These are phyloP conservation scores for Diaporthe citriasiana DNA, from an alignment of 2,329 filamentous ascomycete genomes.

Conservation along the genomic window DNA sequence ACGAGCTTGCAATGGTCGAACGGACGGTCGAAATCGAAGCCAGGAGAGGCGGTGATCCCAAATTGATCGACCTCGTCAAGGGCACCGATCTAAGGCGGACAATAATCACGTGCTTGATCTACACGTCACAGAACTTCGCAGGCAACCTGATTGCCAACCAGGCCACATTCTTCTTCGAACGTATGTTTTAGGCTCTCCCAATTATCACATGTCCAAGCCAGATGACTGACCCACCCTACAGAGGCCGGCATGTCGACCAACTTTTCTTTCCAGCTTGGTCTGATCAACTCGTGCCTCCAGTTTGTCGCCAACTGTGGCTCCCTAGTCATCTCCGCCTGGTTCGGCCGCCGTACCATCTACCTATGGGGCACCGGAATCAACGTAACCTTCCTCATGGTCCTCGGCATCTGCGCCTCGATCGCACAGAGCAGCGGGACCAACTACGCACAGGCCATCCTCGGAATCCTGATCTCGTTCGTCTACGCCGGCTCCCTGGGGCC, in stretches of 20 bases:
- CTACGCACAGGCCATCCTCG: constrained; percentile 72
- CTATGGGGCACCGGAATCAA: constrained; percentile 71
- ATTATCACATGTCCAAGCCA: background rate
- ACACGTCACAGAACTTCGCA: constrained; percentile 72
- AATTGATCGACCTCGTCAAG: constrained; percentile 62
- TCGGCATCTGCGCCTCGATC: constrained; percentile 72
- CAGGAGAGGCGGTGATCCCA: constrained; percentile 60
- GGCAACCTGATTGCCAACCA: constrained; percentile 76
- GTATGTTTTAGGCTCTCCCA: constrained; percentile 50
- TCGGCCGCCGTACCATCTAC: constrained; percentile 71
- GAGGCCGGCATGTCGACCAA: constrained; percentile 41
- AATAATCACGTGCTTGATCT: constrained; percentile 68
- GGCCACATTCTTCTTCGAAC: constrained; percentile 72
- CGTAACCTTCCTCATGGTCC: constrained; percentile 65
- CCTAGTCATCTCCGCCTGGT: constrained; percentile 54
- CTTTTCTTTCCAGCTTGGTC: constrained; percentile 41
- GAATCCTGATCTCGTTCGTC: constrained; percentile 75
- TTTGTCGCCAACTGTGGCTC: constrained; percentile 45
- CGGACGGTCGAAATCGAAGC: constrained; percentile 68
- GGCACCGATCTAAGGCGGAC: constrained; percentile 69
- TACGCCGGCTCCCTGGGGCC: constrained; percentile 75
- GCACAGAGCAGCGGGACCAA: constrained; percentile 55
- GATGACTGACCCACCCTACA: constrained; percentile 1
- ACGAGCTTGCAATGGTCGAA: constrained; percentile 71
- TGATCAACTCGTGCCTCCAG: constrained; percentile 42